Evolutionary conservation across 495 filamentous ascomycete species (phyloP).

Genomic region (Tuber magnatum): DNA sequence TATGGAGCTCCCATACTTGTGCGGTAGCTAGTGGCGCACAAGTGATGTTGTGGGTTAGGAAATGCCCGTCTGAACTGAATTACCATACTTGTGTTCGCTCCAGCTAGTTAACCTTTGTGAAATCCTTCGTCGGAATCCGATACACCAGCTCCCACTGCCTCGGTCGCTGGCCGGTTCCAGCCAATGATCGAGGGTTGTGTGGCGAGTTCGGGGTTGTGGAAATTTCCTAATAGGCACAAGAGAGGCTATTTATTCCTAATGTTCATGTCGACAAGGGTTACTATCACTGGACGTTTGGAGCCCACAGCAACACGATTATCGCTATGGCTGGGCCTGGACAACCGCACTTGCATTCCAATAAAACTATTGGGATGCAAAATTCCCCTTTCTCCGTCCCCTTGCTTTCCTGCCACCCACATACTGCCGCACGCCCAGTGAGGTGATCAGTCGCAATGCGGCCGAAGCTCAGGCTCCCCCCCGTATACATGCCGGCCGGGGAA

Average conservation of each 20-base stretch:
- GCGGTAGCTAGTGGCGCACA: background rate
- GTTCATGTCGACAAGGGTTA: background rate
- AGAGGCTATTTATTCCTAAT: background rate
- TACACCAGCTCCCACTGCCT: background rate
- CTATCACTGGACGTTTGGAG: background rate
- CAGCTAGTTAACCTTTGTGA: background rate
- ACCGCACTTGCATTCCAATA: background rate
- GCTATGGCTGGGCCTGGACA: background rate
- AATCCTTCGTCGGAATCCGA: background rate
- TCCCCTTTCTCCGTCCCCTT: background rate
- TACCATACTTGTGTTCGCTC: background rate
- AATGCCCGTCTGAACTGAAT: background rate
- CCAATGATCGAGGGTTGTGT: background rate
- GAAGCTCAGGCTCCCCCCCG: background rate
- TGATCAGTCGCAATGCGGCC: background rate
- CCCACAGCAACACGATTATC: background rate
- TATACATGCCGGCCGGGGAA: background rate
- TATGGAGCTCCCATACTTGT: background rate
- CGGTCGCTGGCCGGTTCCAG: background rate
- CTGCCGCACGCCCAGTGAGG: background rate
- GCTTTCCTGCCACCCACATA: background rate
- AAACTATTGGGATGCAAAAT: background rate
- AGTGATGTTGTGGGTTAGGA: background rate
- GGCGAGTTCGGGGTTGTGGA: background rate
- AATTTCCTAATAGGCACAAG: background rate